phyloP scores from a whole-genome alignment of 1,284 basidiomycete species.

The Trametes pubescens region DNA sequence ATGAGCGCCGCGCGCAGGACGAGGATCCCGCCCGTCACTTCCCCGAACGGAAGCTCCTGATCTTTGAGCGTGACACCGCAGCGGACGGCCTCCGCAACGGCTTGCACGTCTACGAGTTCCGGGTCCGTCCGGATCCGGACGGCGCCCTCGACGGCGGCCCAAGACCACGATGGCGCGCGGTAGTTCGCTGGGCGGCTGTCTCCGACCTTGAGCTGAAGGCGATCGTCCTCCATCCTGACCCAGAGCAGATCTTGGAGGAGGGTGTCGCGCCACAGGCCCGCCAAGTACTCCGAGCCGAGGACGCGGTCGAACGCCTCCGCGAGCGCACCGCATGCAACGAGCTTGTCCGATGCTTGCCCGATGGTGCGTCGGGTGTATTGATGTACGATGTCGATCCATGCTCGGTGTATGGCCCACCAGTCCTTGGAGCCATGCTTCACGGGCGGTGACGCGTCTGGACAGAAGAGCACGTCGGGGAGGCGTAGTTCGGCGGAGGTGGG shows the following conservation, averaged over 20 bases:
- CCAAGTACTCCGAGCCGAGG: slow-evolving; percentile 24
- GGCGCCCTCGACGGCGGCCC: slow-evolving; percentile 12
- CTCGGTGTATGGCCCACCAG: slow-evolving; percentile 1
- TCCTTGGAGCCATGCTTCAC: neutral
- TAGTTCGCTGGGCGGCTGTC: neutral
- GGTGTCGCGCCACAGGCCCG: slow-evolving; percentile 26
- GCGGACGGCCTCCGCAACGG: neutral
- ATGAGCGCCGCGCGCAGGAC: neutral
- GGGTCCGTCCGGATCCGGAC: neutral
- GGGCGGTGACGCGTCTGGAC: neutral
- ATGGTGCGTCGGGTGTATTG: slow-evolving; percentile 25
- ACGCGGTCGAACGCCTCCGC: slow-evolving; percentile 24
- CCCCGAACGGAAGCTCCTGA: neutral
- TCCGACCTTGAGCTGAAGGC: neutral
- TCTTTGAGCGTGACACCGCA: neutral
- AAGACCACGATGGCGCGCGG: slow-evolving; percentile 29
- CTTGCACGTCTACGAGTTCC: neutral
- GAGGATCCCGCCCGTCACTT: neutral
- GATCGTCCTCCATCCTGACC: neutral
- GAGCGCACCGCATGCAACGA: slow-evolving; percentile 26
- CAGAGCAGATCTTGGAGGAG: slow-evolving; percentile 26
- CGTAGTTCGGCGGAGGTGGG: slow-evolving; percentile 1
- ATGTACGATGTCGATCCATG: slow-evolving; percentile 21
- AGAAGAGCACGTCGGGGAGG: slow-evolving; percentile 23
- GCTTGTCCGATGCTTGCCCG: slow-evolving; percentile 25